Percentiles rank a stretch among this genome's conserved stretches.
phyloP scores from a whole-genome alignment of 225 moss, liverwort and hornwort genomes.

The Physcomitrellopsis africana region DNA sequence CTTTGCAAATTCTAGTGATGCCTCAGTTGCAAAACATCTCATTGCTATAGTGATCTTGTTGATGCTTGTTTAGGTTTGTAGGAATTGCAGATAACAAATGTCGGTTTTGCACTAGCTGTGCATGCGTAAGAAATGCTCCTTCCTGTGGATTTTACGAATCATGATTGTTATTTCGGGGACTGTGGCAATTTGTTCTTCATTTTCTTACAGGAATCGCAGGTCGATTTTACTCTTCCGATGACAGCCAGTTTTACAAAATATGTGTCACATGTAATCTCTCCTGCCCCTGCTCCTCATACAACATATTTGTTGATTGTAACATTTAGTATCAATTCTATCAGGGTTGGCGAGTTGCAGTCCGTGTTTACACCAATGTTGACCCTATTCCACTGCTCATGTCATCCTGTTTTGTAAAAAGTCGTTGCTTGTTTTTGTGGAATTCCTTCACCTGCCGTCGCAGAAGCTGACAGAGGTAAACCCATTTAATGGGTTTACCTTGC shows the following conservation, averaged over 20 bases:
- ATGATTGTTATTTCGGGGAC: constrained; percentile 5
- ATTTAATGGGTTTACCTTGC: neutral
- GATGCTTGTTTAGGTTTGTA: neutral
- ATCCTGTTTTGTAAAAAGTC: constrained; percentile 6
- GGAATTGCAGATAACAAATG: neutral
- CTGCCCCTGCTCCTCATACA: constrained; percentile 16
- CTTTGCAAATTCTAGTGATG: constrained; percentile 11
- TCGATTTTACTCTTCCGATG: constrained; percentile 56
- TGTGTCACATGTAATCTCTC: constrained; percentile 67
- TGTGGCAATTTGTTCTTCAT: constrained; percentile 19
- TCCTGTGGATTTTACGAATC: neutral
- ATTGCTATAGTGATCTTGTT: constrained; percentile 1
- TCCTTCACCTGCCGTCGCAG: neutral
- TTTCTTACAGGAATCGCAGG: constrained; percentile 51
- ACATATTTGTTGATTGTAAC: constrained; percentile 23
- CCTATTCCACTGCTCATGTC: constrained; percentile 14
- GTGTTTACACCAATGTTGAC: neutral
- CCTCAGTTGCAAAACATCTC: constrained; percentile 5
- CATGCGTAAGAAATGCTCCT: neutral
- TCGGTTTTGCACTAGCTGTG: constrained; percentile 11
- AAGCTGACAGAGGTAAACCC: neutral
- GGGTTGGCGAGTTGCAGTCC: constrained; percentile 12
- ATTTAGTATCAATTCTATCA: constrained; percentile 3
- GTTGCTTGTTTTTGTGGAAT: neutral
- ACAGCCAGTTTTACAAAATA: constrained; percentile 60